A percentile compares a stretch with the other conserved stretches of the same genome.
phyloP scores from a whole-genome alignment of 306 rosid species.

The Argentina anserina region DNA sequence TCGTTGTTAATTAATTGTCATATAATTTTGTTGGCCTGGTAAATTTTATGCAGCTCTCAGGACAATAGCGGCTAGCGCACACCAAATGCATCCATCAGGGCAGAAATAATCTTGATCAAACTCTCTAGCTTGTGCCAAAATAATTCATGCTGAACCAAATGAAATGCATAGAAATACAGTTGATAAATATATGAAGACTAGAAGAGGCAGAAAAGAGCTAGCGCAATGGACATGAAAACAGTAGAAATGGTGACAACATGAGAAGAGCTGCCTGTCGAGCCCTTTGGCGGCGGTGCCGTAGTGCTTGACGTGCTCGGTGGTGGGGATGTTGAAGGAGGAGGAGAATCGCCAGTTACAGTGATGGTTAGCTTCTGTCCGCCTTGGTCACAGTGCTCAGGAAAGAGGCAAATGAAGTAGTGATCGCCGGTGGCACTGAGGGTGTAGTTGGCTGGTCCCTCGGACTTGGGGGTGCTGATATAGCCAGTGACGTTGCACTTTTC shows the following conservation, averaged over 20 bases:
- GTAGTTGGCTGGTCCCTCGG: conserved; percentile 18
- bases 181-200: background rate
- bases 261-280: conserved; percentile 2
- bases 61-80: background rate
- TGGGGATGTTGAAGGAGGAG: background rate
- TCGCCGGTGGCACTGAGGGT: conserved; percentile 6
- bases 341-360: background rate
- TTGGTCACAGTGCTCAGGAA: conserved; percentile 3
- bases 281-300: conserved; percentile 1
- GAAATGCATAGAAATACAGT: background rate
- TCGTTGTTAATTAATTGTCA: background rate
- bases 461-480: background rate
- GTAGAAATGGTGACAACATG: background rate
- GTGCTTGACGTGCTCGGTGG: background rate
- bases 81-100: background rate
- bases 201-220: conserved; percentile 4
- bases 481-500: conserved; percentile 6
- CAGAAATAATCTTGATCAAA: background rate
- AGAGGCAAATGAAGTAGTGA: conserved; percentile 17
- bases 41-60: background rate
- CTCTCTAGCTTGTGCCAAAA: background rate
- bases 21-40: background rate
- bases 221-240: conserved; percentile 6
- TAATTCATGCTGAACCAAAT: background rate
- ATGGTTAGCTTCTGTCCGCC: conserved; percentile 27